phyloP scores from a whole-genome alignment of 2,329 filamentous ascomycete genomes.

The Phoma sp. region DNA sequence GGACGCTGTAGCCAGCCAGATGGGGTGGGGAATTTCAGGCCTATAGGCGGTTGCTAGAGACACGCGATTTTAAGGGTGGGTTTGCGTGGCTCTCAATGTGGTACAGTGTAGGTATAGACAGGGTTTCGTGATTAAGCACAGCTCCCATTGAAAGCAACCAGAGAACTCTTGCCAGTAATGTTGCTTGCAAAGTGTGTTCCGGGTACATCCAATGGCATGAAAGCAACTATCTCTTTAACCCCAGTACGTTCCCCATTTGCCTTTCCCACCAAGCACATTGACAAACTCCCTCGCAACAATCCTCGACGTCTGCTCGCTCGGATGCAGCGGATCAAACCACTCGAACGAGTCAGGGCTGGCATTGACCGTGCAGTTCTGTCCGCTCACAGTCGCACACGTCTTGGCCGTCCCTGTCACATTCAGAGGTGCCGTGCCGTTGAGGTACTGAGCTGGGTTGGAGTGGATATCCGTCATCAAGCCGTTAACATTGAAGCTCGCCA shows the following conservation, averaged over 20 bases:
- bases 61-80: too few relatives aligned
- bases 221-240: background rate
- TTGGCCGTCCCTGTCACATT: slow-evolving; percentile 67
- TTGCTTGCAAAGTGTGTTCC: too few relatives aligned
- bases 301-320: slow-evolving; percentile 67
- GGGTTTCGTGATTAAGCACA: too few relatives aligned
- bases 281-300: slow-evolving; percentile 64
- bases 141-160: too few relatives aligned
- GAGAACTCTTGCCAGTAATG: too few relatives aligned
- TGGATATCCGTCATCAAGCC: slow-evolving; percentile 68
- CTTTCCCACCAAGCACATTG: slow-evolving; percentile 59
- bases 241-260: slow-evolving; percentile 56
- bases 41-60: too few relatives aligned
- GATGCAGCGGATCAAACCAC: slow-evolving; percentile 79
- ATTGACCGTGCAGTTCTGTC: slow-evolving; percentile 46
- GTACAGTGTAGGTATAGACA: too few relatives aligned
- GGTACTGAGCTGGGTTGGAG: slow-evolving; percentile 64
- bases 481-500: slow-evolving; percentile 73
- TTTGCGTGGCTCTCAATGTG: too few relatives aligned
- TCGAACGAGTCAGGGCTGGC: slow-evolving; percentile 64
- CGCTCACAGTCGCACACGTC: slow-evolving; percentile 55
- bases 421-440: slow-evolving; percentile 66
- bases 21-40: too few relatives aligned
- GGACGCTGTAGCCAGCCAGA: too few relatives aligned
- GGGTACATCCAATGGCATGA: too few relatives aligned